A percentile compares a stretch with the other conserved stretches of the same genome.
Conservation (phyloP, 2,329 filamentous ascomycete genomes). For the Teratosphaeria epicoccoides region DNA sequence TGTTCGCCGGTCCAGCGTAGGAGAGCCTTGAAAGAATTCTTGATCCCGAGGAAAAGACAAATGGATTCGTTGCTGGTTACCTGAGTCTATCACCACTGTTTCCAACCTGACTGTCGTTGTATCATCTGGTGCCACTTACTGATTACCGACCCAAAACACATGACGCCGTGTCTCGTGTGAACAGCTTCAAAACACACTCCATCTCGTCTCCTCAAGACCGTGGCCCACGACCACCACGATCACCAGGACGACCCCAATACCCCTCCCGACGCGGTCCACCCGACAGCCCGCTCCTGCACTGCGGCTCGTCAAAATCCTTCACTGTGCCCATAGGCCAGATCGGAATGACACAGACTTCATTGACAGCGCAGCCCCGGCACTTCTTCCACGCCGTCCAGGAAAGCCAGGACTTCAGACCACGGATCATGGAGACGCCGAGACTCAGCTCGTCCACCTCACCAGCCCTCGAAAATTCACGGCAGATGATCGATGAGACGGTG, state of each 20-base stretch:
- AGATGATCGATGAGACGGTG: conserved; percentile 24
- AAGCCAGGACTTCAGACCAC: conserved; percentile 39
- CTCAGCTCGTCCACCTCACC: conserved; percentile 5
- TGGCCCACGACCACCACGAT: conserved; percentile 7
- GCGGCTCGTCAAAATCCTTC: conserved; percentile 44
- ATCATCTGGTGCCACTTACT: not conserved
- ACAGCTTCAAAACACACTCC: not conserved
- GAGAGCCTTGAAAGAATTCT: too few species aligned
- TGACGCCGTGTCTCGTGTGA: not conserved
- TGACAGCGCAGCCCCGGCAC: conserved; percentile 41
- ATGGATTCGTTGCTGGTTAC: not conserved
- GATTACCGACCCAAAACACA: not conserved
- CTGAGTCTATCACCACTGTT: not conserved
- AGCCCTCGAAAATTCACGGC: conserved; percentile 24
- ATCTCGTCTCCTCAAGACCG: not conserved
- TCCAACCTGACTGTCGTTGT: not conserved
- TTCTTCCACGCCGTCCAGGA: conserved; percentile 52
- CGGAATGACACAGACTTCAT: conserved; percentile 51
- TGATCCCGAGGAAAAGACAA: too few species aligned
- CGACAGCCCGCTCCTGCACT: conserved; percentile 28
- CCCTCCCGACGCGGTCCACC: conserved; percentile 5
- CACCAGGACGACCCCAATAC: conserved; percentile 20
- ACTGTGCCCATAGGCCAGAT: conserved; percentile 51
- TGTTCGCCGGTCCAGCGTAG: too few species aligned
- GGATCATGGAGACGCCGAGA: conserved; percentile 25